Evolutionary conservation across 1,284 basidiomycete genomes (phyloP).

Genomic region (Puccinia triticina): DNA sequence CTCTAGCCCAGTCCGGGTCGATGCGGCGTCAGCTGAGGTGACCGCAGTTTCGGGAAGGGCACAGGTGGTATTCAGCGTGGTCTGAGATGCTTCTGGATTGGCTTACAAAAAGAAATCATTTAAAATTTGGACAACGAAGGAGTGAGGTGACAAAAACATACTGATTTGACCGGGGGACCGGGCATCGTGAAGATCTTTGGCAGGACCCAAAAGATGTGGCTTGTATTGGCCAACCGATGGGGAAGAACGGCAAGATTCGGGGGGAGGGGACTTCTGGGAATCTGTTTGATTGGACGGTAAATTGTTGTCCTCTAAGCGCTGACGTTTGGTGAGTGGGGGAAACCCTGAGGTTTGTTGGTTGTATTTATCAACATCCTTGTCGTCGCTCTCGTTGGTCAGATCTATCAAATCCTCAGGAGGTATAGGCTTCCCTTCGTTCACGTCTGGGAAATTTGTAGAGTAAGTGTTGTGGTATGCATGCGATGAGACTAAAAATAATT

Average conservation of each 20-base stretch:
- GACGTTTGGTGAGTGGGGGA: background rate
- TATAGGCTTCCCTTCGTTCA: constrained; percentile 19
- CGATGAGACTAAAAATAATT: too few species aligned
- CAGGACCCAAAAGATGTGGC: background rate
- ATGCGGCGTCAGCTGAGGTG: background rate
- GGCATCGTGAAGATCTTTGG: background rate
- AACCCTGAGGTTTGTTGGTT: background rate
- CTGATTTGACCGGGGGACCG: background rate
- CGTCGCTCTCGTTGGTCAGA: constrained; percentile 9
- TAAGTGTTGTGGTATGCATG: background rate
- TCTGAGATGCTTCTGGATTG: background rate
- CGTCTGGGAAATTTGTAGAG: background rate
- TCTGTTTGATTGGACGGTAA: background rate
- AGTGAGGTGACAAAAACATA: background rate
- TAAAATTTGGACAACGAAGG: background rate
- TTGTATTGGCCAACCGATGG: too few species aligned
- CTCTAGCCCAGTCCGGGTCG: background rate
- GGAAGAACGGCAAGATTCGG: too few species aligned
- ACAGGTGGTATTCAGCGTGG: background rate
- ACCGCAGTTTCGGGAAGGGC: background rate
- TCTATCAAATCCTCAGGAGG: constrained; percentile 13
- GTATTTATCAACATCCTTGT: background rate
- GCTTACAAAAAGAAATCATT: background rate
- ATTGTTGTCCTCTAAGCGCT: background rate
- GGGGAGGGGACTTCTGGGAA: background rate